Evolutionary conservation across 2,329 filamentous ascomycete genomes (phyloP).

Genomic region (Paracorniculantispora psalliotae): DNA sequence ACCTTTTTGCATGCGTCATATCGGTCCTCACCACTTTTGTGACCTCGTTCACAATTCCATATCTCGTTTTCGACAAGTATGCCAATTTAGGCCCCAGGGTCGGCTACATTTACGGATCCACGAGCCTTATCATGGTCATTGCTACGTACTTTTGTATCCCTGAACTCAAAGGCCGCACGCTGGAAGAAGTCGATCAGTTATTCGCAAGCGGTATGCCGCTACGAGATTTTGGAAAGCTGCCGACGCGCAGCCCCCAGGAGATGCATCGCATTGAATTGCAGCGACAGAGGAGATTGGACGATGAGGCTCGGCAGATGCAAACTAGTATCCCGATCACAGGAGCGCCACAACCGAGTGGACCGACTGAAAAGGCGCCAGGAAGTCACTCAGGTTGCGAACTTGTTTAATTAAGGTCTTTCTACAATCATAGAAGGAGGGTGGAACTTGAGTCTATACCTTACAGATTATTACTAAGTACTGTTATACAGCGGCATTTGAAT

Average conservation of each 20-base stretch:
- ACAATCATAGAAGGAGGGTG: too few relatives aligned
- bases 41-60: conserved; percentile 32
- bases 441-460: too few relatives aligned
- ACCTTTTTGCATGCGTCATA: conserved; percentile 23
- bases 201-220: conserved; percentile 18
- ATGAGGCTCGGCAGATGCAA: background rate
- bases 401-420: background rate
- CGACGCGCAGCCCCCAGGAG: conserved; percentile 5
- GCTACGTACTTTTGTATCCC: conserved; percentile 40
- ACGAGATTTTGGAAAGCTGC: conserved; percentile 16
- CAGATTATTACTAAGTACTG: background rate
- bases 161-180: conserved; percentile 35
- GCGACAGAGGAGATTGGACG: background rate
- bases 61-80: conserved; percentile 31
- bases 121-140: conserved; percentile 32
- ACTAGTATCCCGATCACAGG: background rate
- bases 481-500: background rate
- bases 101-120: conserved; percentile 35
- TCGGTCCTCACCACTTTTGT: conserved; percentile 27
- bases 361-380: conserved; percentile 3
- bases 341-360: background rate
- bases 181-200: conserved; percentile 22
- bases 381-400: background rate
- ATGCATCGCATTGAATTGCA: background rate
- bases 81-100: conserved; percentile 31